Evolutionary conservation across 805 yeast species (phyloP), one percentile per base, ranked within the genome.

Genomic region (Yarrowia deformans): DNA sequence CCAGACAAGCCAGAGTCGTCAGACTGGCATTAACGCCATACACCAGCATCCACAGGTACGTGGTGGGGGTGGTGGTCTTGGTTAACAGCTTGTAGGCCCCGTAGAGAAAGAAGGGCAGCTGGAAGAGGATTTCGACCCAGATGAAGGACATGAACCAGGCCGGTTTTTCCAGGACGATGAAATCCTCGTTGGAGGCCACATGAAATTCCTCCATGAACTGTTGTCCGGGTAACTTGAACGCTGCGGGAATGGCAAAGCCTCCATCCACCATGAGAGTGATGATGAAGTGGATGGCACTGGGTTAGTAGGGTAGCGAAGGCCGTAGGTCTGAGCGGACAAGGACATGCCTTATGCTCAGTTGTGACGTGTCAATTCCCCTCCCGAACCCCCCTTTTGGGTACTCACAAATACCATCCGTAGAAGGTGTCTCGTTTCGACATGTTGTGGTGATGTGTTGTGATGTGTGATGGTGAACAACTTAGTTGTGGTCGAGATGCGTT

Each of bases 1-100:
- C 81, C 5, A 72, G 78, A 76, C 98, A 94, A 32, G 88, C 85
- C 45, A 88, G 77, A 0, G 97, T 92, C 6, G 97, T 92, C 66
- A 90, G 80, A 4, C 89, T 80, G 0, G 98, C 98, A 75, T 91
- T 92, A 73, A 90, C 84, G 3, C 94, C 97, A 77, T 95, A 94
- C 7, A 88, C 74, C 14, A 86, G 79, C 72, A 88, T 77, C 75
- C 81, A 82, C 32, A 79, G 77, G 69, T 82, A 82, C 18, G 81
- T 75, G 19, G 68, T 48, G 39, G 68, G 68, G 0, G 55, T 63
- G n/a, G 34, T 8, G 35, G 39, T 48, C 56, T 63, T 48, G 32
- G 56, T 39, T 66, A 70, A 69, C 40, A 84, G 72, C 45, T 76
- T 75, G 54, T 72, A 73, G 0, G 83, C 81, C 13, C 84, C 86